Evolutionary conservation across 2,329 filamentous ascomycete genomes (phyloP).

Genomic region (Thelonectria blattea): DNA sequence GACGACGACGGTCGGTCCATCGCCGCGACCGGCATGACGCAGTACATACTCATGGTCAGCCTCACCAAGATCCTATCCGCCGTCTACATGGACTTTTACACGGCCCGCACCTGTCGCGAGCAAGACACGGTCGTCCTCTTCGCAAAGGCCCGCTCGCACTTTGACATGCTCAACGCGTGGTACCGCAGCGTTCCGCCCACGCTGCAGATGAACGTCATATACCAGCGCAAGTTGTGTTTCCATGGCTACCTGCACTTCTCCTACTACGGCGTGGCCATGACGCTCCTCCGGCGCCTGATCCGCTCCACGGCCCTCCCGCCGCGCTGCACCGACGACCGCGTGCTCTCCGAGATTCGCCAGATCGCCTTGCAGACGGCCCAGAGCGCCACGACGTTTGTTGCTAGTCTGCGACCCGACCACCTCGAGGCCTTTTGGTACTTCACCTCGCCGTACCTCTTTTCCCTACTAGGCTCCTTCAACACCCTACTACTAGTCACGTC

Average conservation of each 20-base stretch:
- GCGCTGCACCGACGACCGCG: constrained; percentile 37
- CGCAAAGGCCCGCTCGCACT: constrained; percentile 55
- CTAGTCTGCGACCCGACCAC: constrained; percentile 43
- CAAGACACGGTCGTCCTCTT: constrained; percentile 46
- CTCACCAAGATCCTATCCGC: constrained; percentile 54
- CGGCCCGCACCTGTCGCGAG: constrained; percentile 37
- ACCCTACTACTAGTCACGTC: constrained; percentile 46
- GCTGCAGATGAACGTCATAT: constrained; percentile 51
- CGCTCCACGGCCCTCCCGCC: constrained; percentile 41
- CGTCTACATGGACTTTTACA: constrained; percentile 54
- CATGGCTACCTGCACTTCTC: constrained; percentile 52
- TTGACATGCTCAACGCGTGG: constrained; percentile 56
- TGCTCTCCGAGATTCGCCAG: constrained; percentile 41
- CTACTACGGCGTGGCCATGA: constrained; percentile 54
- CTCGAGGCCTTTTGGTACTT: constrained; percentile 50
- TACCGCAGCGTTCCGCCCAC: constrained; percentile 51
- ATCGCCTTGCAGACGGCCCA: constrained; percentile 41
- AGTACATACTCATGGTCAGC: constrained; percentile 54
- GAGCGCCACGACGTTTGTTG: constrained; percentile 45
- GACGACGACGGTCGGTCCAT: constrained; percentile 42
- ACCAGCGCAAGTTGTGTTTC: constrained; percentile 49
- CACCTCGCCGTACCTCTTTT: constrained; percentile 47
- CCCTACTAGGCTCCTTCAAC: constrained; percentile 47
- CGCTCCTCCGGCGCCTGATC: constrained; percentile 53
- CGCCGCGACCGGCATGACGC: constrained; percentile 45